Conservation (phyloP, 2,329 filamentous ascomycete species). For the Ophiostoma ips region DNA sequence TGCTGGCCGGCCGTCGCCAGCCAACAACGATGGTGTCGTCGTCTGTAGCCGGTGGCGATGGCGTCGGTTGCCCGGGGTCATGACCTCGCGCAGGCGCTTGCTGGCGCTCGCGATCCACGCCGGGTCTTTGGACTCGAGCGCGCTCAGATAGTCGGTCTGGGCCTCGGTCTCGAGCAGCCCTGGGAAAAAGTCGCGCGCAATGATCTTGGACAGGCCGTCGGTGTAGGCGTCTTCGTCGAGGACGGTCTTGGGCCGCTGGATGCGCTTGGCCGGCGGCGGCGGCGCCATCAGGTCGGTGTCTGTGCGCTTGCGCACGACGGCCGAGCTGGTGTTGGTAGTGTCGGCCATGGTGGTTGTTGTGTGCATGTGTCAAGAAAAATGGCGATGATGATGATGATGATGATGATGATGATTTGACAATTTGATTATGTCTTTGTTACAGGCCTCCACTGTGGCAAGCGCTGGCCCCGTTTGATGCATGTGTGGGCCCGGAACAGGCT, state of each 20-base stretch:
- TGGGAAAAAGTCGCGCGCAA: conserved; percentile 92
- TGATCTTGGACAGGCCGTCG: conserved; percentile 80
- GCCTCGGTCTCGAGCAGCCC: conserved; percentile 74
- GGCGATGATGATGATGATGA: neutral
- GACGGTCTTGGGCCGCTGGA: conserved; percentile 77
- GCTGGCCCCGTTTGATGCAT: neutral
- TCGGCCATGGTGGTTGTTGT: conserved; percentile 7
- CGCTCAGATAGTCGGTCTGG: conserved; percentile 85
- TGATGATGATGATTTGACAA: neutral
- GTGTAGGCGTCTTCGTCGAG: conserved; percentile 93
- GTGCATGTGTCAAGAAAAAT: neutral
- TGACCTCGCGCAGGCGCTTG: conserved; percentile 56
- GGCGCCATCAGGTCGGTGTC: conserved; percentile 74
- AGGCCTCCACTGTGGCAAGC: neutral
- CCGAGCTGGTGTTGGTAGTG: conserved; percentile 30
- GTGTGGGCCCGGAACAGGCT: neutral
- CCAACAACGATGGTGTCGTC: neutral
- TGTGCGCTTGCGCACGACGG: conserved; percentile 53
- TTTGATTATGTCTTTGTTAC: neutral
- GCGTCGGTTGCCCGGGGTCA: conserved; percentile 55
- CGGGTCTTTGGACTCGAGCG: conserved; percentile 70
- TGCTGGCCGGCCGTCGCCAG: conserved; percentile 12
- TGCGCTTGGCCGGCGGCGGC: conserved; percentile 70
- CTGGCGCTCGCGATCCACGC: conserved; percentile 78
- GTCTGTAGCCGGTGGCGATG: neutral